These are phyloP conservation scores for Tremella fuciformis DNA, from an alignment of 768 basidiomycete genomes.

Conservation along the genomic window DNA sequence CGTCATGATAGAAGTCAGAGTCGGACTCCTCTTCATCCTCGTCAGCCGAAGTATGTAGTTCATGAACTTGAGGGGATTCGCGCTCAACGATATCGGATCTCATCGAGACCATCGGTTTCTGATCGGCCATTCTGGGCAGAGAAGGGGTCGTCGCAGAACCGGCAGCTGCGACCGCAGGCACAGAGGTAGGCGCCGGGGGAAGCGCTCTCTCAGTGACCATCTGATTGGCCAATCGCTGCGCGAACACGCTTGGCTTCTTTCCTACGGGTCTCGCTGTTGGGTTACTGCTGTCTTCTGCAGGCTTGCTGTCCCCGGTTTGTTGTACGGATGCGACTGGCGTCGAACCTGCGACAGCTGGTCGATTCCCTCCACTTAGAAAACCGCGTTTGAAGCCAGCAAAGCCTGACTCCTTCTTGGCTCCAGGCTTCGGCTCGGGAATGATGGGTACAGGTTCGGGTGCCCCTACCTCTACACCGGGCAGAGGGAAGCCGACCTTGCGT, in stretches of 20 bases:
- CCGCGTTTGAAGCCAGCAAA: constrained; percentile 43
- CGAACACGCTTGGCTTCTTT: constrained; percentile 40
- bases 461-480: constrained; percentile 21
- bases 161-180: not conserved
- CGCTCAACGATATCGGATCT: constrained; percentile 20
- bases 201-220: not conserved
- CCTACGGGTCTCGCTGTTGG: not conserved
- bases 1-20: constrained; percentile 29
- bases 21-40: constrained; percentile 30
- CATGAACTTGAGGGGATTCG: not conserved
- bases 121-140: constrained; percentile 9
- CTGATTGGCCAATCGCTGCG: constrained; percentile 25
- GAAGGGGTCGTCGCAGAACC: constrained; percentile 1
- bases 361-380: constrained; percentile 19
- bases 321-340: not conserved
- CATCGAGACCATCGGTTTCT: constrained; percentile 11
- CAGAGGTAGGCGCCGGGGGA: constrained; percentile 4
- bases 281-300: not conserved
- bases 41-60: not conserved
- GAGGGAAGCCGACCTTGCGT: constrained; percentile 24
- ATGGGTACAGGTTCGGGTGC: constrained; percentile 24
- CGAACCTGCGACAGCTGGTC: constrained; percentile 5
- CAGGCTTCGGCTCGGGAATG: constrained; percentile 28
- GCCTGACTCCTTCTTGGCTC: constrained; percentile 13
- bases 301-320: not conserved